Percentiles rank a stretch among this genome's conserved stretches.
phyloP scores from a whole-genome alignment of 306 rosid species.

The Vachellia collinsii region DNA sequence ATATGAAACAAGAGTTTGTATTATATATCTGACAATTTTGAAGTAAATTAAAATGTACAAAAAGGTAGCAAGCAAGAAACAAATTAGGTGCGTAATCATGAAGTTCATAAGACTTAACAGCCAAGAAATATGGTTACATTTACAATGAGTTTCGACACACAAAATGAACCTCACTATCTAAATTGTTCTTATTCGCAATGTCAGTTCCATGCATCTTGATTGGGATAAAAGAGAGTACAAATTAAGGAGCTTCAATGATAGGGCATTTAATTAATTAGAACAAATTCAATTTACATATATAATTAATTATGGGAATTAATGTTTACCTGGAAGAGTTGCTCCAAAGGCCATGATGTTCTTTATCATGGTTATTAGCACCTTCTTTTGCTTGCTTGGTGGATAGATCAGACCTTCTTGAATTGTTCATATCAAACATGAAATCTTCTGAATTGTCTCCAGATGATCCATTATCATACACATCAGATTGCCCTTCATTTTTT shows the following conservation, averaged over 20 bases:
- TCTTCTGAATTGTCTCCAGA: constrained; percentile 92
- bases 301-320: constrained; percentile 3
- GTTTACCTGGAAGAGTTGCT: constrained; percentile 87
- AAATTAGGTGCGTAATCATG: constrained; percentile 14
- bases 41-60: neutral
- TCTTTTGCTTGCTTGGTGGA: constrained; percentile 61
- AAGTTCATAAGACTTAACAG: constrained; percentile 3
- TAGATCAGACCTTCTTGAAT: constrained; percentile 55
- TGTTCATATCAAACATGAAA: constrained; percentile 67
- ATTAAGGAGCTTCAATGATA: neutral
- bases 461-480: constrained; percentile 81
- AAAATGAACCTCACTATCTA: neutral
- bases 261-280: neutral
- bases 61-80: neutral
- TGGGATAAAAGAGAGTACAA: neutral
- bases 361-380: constrained; percentile 52
- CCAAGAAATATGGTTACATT: neutral
- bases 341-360: constrained; percentile 72
- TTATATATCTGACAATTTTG: neutral
- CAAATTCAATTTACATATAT: neutral
- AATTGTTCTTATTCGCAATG: neutral
- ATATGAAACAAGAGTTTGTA: constrained; percentile 1
- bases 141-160: neutral
- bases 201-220: neutral
- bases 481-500: constrained; percentile 67